These are phyloP conservation scores for Basidioascus undulatus DNA, from an alignment of 768 basidiomycete genomes.

Conservation along the genomic window DNA sequence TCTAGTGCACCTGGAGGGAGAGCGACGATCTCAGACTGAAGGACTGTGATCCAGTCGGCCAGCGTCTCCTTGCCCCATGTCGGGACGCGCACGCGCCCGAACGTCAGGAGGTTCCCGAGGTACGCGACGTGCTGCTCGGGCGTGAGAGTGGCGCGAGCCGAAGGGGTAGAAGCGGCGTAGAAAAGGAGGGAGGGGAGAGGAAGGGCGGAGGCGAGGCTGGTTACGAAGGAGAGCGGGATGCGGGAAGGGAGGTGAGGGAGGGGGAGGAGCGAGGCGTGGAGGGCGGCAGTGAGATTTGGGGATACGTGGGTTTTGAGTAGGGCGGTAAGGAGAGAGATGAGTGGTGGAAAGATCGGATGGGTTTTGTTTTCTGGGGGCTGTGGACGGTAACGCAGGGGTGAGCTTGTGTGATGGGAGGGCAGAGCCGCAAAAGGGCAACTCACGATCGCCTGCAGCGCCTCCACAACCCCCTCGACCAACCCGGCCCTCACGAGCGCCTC, in stretches of 20 bases:
- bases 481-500: too few relatives aligned
- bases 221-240: constrained; percentile 33
- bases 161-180: background rate
- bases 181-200: background rate
- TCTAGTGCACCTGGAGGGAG: too few relatives aligned
- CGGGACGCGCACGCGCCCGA: constrained; percentile 22
- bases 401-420: background rate
- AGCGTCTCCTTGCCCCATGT: constrained; percentile 61
- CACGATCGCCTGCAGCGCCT: background rate
- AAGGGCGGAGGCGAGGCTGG: constrained; percentile 16
- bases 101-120: constrained; percentile 8
- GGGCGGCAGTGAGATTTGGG: constrained; percentile 17
- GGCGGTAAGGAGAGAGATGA: constrained; percentile 26
- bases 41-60: too few relatives aligned
- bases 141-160: too few relatives aligned
- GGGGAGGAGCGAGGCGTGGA: constrained; percentile 30
- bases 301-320: constrained; percentile 18
- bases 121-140: constrained; percentile 13
- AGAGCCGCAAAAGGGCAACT: background rate
- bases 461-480: too few relatives aligned
- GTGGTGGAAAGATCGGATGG: constrained; percentile 25
- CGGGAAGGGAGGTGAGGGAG: constrained; percentile 39
- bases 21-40: too few relatives aligned
- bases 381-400: background rate
- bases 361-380: constrained; percentile 37